phyloP scores from a whole-genome alignment of 2,329 filamentous ascomycete species.

The Aureobasidium sp. region DNA sequence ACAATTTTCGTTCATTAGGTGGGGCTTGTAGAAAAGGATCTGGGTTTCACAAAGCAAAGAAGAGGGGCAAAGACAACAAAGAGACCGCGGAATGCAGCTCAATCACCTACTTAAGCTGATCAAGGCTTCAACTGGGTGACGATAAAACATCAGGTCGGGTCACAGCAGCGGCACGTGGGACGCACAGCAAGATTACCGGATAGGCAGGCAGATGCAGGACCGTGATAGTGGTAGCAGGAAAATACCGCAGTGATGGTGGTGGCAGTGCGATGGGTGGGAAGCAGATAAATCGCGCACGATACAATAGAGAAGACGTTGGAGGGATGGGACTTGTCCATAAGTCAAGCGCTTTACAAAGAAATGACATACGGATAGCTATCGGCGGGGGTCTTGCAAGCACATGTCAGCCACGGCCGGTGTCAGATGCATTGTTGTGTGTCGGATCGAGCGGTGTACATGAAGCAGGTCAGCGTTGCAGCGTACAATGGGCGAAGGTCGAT shows the following conservation, averaged over 20 bases:
- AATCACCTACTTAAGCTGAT: conserved; percentile 5
- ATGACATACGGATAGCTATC: not conserved
- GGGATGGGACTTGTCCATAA: not conserved
- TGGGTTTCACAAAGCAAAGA: not conserved
- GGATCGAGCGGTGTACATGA: conserved; percentile 8
- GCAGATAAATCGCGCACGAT: conserved; percentile 14
- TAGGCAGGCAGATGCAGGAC: not conserved
- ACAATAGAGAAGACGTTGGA: not conserved
- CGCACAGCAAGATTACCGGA: not conserved
- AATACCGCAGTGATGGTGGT: not conserved
- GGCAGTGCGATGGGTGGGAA: conserved; percentile 8
- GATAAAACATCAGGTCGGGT: not conserved
- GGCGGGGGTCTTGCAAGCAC: not conserved
- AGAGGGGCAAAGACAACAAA: not conserved
- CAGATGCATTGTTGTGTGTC: not conserved
- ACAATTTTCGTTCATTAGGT: not conserved
- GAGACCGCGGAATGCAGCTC: conserved; percentile 6
- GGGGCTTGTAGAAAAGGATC: not conserved
- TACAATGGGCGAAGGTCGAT: not conserved
- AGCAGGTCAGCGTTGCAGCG: conserved; percentile 6
- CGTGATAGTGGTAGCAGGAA: not conserved
- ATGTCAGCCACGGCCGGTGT: conserved; percentile 2
- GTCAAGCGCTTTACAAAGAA: conserved; percentile 4
- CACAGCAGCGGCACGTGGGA: conserved; percentile 3
- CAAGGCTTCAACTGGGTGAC: not conserved